Evolutionary conservation across 1,284 basidiomycete genomes (phyloP).

Genomic region (Marasmius tenuissimus): DNA sequence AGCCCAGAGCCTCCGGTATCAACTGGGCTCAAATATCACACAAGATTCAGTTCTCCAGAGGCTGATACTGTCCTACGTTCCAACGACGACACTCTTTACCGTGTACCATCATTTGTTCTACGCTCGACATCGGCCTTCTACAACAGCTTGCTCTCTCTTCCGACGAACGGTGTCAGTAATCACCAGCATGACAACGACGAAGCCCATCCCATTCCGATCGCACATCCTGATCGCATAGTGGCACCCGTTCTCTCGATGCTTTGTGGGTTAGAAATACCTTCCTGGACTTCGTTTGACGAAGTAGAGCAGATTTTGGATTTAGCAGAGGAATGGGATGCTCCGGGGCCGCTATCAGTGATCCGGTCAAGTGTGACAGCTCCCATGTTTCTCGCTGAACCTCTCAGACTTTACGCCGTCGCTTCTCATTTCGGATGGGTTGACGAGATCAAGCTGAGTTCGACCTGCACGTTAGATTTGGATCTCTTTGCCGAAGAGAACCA

Average conservation of each 20-base stretch:
- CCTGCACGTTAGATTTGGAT: slow-evolving; percentile 28
- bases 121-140: slow-evolving; percentile 39
- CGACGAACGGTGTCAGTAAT: slow-evolving; percentile 2
- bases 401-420: slow-evolving; percentile 37
- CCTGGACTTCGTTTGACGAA: slow-evolving; percentile 34
- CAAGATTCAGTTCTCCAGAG: slow-evolving; percentile 31
- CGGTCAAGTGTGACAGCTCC: slow-evolving; percentile 35
- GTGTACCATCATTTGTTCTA: slow-evolving; percentile 35
- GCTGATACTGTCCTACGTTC: slow-evolving; percentile 37
- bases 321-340: slow-evolving; percentile 37
- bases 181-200: not conserved
- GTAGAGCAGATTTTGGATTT: slow-evolving; percentile 33
- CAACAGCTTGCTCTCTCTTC: slow-evolving; percentile 22
- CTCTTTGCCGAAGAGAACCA: slow-evolving; percentile 28
- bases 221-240: slow-evolving; percentile 23
- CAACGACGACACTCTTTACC: slow-evolving; percentile 35
- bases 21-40: slow-evolving; percentile 24
- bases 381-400: slow-evolving; percentile 33
- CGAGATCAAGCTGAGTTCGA: slow-evolving; percentile 36
- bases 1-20: slow-evolving; percentile 1
- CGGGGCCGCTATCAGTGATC: slow-evolving; percentile 38
- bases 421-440: slow-evolving; percentile 40
- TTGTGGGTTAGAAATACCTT: slow-evolving; percentile 33
- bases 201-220: slow-evolving; percentile 8
- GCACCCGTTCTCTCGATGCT: slow-evolving; percentile 36